Evolutionary conservation across 805 yeast genomes (phyloP), one percentile per base, ranked within the genome.

Genomic region (Wilhelminamyces savonicus): DNA sequence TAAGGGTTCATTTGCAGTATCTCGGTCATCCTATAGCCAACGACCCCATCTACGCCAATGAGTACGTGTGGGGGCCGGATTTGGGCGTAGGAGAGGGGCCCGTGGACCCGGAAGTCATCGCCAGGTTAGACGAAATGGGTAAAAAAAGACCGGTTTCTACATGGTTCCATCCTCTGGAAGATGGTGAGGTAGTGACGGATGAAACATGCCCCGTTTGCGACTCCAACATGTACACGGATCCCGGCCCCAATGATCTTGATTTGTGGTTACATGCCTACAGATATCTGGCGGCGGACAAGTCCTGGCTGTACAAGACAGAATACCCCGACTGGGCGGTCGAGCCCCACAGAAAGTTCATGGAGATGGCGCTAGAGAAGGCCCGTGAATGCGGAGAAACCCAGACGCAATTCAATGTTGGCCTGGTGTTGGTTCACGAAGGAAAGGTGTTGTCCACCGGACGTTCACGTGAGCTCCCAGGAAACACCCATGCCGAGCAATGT

Each of bases 401-500:
- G 20, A 82, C 95, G 0, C 96, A 95, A 14, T 90, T 82, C 51
- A 77, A 88, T 39, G 97, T 92, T n/a, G 98, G 98, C 5, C 94
- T 95, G 0, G 78, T 86, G 0, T 60, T 92, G 4, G 90, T 76
- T 0, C 57, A 69, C 32, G 45, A 56, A 29, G 81, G 82, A 22
- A 47, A 70, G 30, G 62, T 90, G 0, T 50, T 92, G n/a, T 68
- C 82, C 6, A 76, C 84, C 0, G 98, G 98, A 0, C 86, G 74
- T 48, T 85, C 97, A 0, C 68, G 97, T 31, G 98, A 92, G 54
- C 60, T 88, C 2, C 83, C 81, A 13, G 98, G 97, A 0, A 92
- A 90, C 54, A 90, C 98, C 0, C 98, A 90, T 53, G 98, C 98
- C 3, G 98, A 92, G 48, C 96, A 92, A 52, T 82, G 94, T 62